phyloP scores from a whole-genome alignment of 768 basidiomycete genomes.

The Calocybe gangraenosa region DNA sequence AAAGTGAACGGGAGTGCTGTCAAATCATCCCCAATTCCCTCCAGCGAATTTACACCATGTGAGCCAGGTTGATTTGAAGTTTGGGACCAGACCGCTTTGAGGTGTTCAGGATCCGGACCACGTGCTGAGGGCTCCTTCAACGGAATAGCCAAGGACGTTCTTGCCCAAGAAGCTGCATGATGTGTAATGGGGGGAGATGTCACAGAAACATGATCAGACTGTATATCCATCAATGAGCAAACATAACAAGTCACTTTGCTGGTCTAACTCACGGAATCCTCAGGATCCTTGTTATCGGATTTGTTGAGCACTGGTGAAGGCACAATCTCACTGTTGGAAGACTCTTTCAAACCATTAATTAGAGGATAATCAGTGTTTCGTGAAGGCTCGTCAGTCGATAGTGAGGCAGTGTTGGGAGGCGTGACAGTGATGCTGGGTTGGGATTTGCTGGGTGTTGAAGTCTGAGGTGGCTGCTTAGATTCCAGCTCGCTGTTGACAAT shows the following conservation, averaged over 20 bases:
- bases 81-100: constrained; percentile 84
- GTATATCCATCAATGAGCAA: background rate
- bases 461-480: constrained; percentile 19
- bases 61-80: constrained; percentile 65
- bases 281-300: constrained; percentile 47
- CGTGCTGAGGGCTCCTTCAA: constrained; percentile 67
- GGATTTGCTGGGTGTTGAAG: constrained; percentile 14
- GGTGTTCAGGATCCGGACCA: constrained; percentile 75
- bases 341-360: constrained; percentile 18
- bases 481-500: constrained; percentile 77
- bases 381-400: constrained; percentile 4
- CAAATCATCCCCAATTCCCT: constrained; percentile 81
- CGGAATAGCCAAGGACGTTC: constrained; percentile 49
- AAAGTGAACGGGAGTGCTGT: constrained; percentile 75
- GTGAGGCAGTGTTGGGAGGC: constrained; percentile 1
- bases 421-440: constrained; percentile 22
- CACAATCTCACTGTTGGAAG: constrained; percentile 14
- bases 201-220: constrained; percentile 42
- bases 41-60: constrained; percentile 73
- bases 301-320: constrained; percentile 29
- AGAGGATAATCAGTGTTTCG: constrained; percentile 5
- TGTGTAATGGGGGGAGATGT: constrained; percentile 43
- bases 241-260: background rate
- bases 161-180: constrained; percentile 48
- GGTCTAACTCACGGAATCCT: constrained; percentile 45